Evolutionary conservation across 257 asterid species (phyloP), one percentile per base, ranked within the genome.

Genomic region (Scutellaria barbata): DNA sequence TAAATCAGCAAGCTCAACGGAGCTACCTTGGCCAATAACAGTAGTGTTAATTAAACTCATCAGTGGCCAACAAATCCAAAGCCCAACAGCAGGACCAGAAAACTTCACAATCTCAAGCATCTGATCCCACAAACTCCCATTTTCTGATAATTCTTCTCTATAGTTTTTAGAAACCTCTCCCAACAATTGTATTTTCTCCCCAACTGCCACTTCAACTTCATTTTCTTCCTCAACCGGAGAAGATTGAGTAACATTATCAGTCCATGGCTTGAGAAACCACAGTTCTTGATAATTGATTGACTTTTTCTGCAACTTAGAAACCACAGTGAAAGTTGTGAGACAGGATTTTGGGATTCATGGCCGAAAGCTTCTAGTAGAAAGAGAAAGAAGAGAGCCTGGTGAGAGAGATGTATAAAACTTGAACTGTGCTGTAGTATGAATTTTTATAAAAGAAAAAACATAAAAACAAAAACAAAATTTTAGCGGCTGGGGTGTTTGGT

Each of bases 41-140:
- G 87, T 88, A 7, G 97, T 90, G 66, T 89, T 96, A 59, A 90
- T 90, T 63, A 90, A 88, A 84, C 97, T 81, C 97, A 89, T 90
- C 61, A 90, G 71, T 33, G 96, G 97, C 33, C 88, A 96, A 63
- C 90, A 89, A 60, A 91, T 57, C 97, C 97, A 91, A 12, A 91
- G 77, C 69, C 97, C 97, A 45, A 87, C 92, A 2, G 96, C 95
- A 10, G 97, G 97, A 37, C 97, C 97, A 12, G 97, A 91, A 64
- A 91, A 91, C 79, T 84, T 89, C 35, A 73, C 85, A 59, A 89
- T 91, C 63, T 91, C 97, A 69, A 77, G 55, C 50, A 89, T 68
- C 77, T 89, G 96, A 63, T 41, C 75, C 95, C 83, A 85, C 66
- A 90, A 68, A 68, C 84, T 84, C 62, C 74, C 87, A 59, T 72